Conservation (phyloP, 768 basidiomycete species). For the Hysterangium stoloniferum region DNA sequence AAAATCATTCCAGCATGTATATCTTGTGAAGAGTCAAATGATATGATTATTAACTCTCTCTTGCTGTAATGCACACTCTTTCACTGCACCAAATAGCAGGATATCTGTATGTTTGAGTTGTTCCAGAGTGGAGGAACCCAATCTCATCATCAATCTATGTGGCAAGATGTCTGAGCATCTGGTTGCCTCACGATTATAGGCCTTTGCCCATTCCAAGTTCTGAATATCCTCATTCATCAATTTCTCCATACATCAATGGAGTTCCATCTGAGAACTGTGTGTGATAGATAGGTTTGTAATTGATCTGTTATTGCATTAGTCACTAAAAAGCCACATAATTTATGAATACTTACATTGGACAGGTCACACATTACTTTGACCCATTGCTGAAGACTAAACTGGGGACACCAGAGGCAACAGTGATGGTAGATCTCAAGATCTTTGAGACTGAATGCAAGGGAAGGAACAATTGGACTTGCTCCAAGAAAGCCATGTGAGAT, state of each 20-base stretch:
- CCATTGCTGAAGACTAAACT: slow-evolving; percentile 10
- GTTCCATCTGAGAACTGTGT: slow-evolving; percentile 21
- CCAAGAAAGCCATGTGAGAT: slow-evolving; percentile 1
- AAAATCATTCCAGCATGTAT: neutral
- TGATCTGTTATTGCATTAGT: slow-evolving; percentile 17
- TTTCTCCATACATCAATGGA: slow-evolving; percentile 15
- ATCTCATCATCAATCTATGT: slow-evolving; percentile 22
- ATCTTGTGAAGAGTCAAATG: neutral
- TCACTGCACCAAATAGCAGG: neutral
- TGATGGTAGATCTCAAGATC: neutral
- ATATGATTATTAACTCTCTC: neutral
- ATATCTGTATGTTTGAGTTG: neutral
- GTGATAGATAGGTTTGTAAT: slow-evolving; percentile 20
- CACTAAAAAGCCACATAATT: neutral
- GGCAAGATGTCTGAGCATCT: slow-evolving; percentile 20
- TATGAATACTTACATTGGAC: slow-evolving; percentile 14
- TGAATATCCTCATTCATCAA: slow-evolving; percentile 21
- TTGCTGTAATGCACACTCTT: neutral
- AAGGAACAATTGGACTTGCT: neutral
- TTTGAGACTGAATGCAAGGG: neutral
- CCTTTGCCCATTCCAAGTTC: slow-evolving; percentile 23
- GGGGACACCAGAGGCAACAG: neutral
- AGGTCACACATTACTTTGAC: slow-evolving; percentile 23
- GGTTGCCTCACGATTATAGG: slow-evolving; percentile 31
- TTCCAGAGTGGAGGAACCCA: too few species aligned